These are phyloP conservation scores for Cryptococcus depauperatus DNA, from an alignment of 1,284 basidiomycete genomes.

Conservation along the genomic window DNA sequence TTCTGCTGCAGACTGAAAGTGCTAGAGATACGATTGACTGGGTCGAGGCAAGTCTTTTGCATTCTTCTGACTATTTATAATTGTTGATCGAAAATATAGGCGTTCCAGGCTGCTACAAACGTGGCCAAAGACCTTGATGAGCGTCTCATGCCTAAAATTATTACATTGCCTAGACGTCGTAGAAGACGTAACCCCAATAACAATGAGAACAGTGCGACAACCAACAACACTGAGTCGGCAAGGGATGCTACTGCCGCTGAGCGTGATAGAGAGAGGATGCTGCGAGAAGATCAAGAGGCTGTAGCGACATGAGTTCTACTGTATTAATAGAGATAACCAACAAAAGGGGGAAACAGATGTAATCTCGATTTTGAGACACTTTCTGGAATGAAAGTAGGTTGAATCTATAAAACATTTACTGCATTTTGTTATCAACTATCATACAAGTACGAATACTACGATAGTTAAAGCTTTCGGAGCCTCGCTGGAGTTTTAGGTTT, in stretches of 20 bases:
- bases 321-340: no score
- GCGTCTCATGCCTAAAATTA: conserved; percentile 75
- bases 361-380: no score
- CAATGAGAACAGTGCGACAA: conserved; percentile 1
- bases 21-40: conserved; percentile 82
- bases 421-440: no score
- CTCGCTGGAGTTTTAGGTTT: conserved; percentile 21
- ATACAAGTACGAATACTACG: no score
- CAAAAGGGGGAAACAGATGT: no score
- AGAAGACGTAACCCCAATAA: conserved; percentile 24
- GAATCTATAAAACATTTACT: no score
- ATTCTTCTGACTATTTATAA: not conserved
- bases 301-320: not conserved
- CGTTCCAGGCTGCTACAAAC: conserved; percentile 87
- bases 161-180: conserved; percentile 48
- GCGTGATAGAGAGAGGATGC: conserved; percentile 39
- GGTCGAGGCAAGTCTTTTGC: conserved; percentile 70
- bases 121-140: conserved; percentile 85
- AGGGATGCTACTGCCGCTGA: conserved; percentile 21
- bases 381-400: no score
- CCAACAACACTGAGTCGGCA: conserved; percentile 1
- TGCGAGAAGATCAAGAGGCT: conserved; percentile 43
- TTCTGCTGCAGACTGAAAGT: conserved; percentile 82
- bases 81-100: no score
- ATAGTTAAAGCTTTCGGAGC: conserved; percentile 16